A percentile compares a stretch with the other conserved stretches of the same genome.
These are phyloP conservation scores for Madurella fahalii DNA, from an alignment of 2,329 filamentous ascomycete species.

Conservation along the genomic window DNA sequence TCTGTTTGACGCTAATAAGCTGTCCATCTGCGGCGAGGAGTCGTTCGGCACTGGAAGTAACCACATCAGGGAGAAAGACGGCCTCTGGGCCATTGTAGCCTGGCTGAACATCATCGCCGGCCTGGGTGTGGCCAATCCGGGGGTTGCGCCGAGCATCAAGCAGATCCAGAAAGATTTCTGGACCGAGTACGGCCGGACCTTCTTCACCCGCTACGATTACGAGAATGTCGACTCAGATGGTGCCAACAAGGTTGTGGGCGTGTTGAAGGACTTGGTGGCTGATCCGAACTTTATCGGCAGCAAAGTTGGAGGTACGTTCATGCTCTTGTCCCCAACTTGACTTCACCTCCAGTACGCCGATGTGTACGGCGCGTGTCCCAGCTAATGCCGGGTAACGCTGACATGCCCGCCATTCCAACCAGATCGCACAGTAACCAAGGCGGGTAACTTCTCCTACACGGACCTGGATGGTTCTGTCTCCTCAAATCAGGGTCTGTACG, in stretches of 20 bases:
- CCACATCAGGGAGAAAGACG: slow-evolving; percentile 99
- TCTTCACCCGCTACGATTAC: slow-evolving; percentile 99
- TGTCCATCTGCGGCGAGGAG: slow-evolving; percentile 98
- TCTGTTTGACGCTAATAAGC: slow-evolving; percentile 88
- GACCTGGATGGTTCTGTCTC: slow-evolving; percentile 96
- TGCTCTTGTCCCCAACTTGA: neutral
- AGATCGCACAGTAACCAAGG: slow-evolving; percentile 78
- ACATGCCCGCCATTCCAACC: slow-evolving; percentile 15
- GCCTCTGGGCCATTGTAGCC: slow-evolving; percentile 92
- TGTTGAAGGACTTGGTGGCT: slow-evolving; percentile 73
- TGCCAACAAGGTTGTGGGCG: slow-evolving; percentile 82
- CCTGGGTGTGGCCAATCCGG: slow-evolving; percentile 75
- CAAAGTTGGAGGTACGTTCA: slow-evolving; percentile 61
- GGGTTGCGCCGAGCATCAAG: slow-evolving; percentile 82
- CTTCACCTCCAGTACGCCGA: neutral
- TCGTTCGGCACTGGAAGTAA: slow-evolving; percentile 97
- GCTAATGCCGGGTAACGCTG: slow-evolving; percentile 11
- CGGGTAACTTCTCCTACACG: slow-evolving; percentile 96
- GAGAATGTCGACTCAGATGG: slow-evolving; percentile 90
- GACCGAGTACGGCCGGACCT: slow-evolving; percentile 91
- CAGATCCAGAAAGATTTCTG: slow-evolving; percentile 98
- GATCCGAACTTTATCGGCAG: slow-evolving; percentile 75
- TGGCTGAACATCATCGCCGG: slow-evolving; percentile 99
- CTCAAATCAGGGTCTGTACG: slow-evolving; percentile 93
- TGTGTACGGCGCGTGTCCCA: neutral